A percentile compares a stretch with the other conserved stretches of the same genome.
Evolutionary conservation across 1,284 basidiomycete species (phyloP).

Genomic region (Cryptococcus floricola): DNA sequence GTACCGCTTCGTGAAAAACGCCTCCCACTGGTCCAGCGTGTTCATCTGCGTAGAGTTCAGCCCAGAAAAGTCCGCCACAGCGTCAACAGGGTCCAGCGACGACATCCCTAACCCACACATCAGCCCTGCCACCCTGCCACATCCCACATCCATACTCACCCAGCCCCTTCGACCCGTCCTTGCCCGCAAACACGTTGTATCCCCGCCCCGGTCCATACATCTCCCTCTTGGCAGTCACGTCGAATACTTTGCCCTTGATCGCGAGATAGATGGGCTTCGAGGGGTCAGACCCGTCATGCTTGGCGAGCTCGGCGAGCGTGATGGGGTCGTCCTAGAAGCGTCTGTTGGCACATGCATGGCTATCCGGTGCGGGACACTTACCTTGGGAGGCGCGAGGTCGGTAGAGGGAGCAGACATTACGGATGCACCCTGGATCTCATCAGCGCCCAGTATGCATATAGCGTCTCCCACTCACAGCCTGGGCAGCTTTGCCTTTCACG

Average conservation of each 20-base stretch:
- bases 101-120: slow-evolving; percentile 55
- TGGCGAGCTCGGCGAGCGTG: slow-evolving; percentile 32
- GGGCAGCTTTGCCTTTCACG: slow-evolving; percentile 24
- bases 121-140: background rate
- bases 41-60: slow-evolving; percentile 73
- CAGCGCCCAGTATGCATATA: background rate
- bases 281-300: slow-evolving; percentile 43
- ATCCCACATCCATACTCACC: slow-evolving; percentile 53
- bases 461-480: slow-evolving; percentile 16
- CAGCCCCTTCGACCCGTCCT: slow-evolving; percentile 78
- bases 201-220: slow-evolving; percentile 50
- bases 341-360: background rate
- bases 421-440: slow-evolving; percentile 25
- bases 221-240: slow-evolving; percentile 46
- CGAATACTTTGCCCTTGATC: slow-evolving; percentile 50
- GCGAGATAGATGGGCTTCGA: slow-evolving; percentile 48
- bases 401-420: slow-evolving; percentile 48
- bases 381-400: slow-evolving; percentile 44
- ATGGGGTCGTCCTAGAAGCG: slow-evolving; percentile 37
- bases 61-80: slow-evolving; percentile 77
- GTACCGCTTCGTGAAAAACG: slow-evolving; percentile 74
- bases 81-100: slow-evolving; percentile 81
- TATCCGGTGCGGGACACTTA: slow-evolving; percentile 12
- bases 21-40: slow-evolving; percentile 85
- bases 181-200: slow-evolving; percentile 66